Percentiles rank a stretch among this genome's conserved stretches.
phyloP scores from a whole-genome alignment of 345 rosid species.

The Acer campestre region DNA sequence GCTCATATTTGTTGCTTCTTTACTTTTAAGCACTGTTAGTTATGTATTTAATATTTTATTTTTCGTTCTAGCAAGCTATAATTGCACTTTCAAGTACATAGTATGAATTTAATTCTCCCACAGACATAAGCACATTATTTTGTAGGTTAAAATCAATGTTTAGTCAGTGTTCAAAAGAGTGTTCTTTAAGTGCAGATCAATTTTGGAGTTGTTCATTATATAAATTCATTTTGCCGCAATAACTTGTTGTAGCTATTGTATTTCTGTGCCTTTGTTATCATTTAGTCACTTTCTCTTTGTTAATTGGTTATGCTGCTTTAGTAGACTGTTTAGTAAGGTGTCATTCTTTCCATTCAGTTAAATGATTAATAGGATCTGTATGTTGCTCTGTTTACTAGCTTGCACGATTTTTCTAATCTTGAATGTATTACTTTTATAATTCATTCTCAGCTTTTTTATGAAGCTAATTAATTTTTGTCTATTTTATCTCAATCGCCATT shows the following conservation, averaged over 20 bases:
- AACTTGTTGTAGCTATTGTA: not conserved
- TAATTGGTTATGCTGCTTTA: not conserved
- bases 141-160: not conserved
- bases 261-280: not conserved
- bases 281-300: not conserved
- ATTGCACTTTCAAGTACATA: not conserved
- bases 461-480: no score
- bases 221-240: not conserved
- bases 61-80: not conserved
- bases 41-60: not conserved
- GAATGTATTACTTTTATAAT: not conserved
- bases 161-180: not conserved
- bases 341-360: not conserved
- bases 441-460: no score
- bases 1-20: conserved; percentile 9
- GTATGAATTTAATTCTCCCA: not conserved
- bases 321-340: not conserved
- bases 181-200: not conserved
- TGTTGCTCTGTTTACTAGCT: not conserved
- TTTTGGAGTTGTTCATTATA: not conserved
- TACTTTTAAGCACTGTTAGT: not conserved
- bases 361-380: not conserved
- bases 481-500: not conserved
- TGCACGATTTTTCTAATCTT: not conserved
- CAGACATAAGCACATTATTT: not conserved